These are phyloP conservation scores for Mycena indigotica DNA, from an alignment of 768 basidiomycete genomes.

Conservation along the genomic window DNA sequence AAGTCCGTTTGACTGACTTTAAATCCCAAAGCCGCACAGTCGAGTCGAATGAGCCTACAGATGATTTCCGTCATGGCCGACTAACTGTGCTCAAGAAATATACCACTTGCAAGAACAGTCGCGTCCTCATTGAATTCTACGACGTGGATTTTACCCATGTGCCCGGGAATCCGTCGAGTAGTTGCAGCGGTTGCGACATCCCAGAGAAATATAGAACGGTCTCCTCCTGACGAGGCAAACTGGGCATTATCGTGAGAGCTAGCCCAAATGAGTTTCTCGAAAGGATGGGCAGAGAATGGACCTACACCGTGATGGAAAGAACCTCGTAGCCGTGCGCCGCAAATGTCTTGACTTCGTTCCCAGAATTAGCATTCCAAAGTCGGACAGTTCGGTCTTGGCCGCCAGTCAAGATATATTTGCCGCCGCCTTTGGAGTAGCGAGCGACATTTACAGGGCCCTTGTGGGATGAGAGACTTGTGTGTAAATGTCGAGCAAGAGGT, in stretches of 20 bases:
- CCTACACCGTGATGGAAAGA: slow-evolving; percentile 85
- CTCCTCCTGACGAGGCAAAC: slow-evolving; percentile 93
- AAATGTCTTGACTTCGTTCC: slow-evolving; percentile 90
- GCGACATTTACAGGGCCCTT: slow-evolving; percentile 89
- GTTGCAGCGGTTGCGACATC: slow-evolving; percentile 90
- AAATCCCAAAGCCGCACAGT: slow-evolving; percentile 93
- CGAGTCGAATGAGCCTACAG: slow-evolving; percentile 87
- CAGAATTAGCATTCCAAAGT: slow-evolving; percentile 87
- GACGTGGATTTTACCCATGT: slow-evolving; percentile 86
- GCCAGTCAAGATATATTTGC: slow-evolving; percentile 90
- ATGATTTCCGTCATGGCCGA: not conserved
- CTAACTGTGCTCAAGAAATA: slow-evolving; percentile 22
- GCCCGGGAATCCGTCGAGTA: slow-evolving; percentile 80
- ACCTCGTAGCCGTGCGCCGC: slow-evolving; percentile 95
- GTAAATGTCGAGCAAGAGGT: slow-evolving; percentile 59
- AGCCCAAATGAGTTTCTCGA: not conserved
- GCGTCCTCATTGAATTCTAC: slow-evolving; percentile 92
- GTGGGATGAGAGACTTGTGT: slow-evolving; percentile 65
- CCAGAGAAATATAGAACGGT: slow-evolving; percentile 92
- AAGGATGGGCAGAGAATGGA: slow-evolving; percentile 17
- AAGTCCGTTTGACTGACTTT: too few species aligned
- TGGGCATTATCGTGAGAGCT: slow-evolving; percentile 93
- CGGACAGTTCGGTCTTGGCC: slow-evolving; percentile 88
- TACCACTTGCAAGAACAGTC: slow-evolving; percentile 86
- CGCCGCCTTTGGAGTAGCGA: slow-evolving; percentile 86